phyloP scores from a whole-genome alignment of 75 land plant species.

The Sequoia sempervirens region DNA sequence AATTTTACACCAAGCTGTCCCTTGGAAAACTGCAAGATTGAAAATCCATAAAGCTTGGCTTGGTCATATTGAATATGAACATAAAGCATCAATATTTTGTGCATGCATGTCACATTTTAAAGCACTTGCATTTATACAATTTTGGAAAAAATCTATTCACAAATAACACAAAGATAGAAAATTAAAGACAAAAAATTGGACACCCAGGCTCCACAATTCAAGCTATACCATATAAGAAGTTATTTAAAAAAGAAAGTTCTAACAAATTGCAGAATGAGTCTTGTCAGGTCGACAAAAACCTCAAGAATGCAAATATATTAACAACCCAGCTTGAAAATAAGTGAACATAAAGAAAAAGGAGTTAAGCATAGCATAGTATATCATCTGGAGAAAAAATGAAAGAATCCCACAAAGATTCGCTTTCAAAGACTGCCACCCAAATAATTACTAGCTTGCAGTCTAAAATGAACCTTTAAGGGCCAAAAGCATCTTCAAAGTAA shows the following conservation, averaged over 20 bases:
- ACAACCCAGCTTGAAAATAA: background rate
- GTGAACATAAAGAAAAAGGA: background rate
- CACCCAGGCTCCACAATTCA: background rate
- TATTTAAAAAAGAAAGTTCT: background rate
- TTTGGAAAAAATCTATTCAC: background rate
- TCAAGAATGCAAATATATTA: background rate
- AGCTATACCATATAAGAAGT: background rate
- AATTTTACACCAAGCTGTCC: conserved; percentile 87
- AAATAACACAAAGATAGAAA: background rate
- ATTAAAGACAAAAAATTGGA: background rate
- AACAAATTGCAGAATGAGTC: background rate
- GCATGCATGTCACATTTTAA: background rate
- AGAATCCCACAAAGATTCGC: background rate
- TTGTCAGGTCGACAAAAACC: background rate
- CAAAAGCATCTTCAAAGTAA: background rate
- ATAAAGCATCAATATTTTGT: background rate
- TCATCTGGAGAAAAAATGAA: background rate
- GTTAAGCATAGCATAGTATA: background rate
- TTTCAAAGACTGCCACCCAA: background rate
- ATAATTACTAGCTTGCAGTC: background rate
- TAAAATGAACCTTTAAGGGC: background rate
- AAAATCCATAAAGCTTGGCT: background rate
- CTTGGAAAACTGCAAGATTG: conserved; percentile 61
- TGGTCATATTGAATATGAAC: background rate
- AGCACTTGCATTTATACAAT: background rate